Evolutionary conservation across 495 filamentous ascomycete species (phyloP).

Genomic region (Monascus purpureus): DNA sequence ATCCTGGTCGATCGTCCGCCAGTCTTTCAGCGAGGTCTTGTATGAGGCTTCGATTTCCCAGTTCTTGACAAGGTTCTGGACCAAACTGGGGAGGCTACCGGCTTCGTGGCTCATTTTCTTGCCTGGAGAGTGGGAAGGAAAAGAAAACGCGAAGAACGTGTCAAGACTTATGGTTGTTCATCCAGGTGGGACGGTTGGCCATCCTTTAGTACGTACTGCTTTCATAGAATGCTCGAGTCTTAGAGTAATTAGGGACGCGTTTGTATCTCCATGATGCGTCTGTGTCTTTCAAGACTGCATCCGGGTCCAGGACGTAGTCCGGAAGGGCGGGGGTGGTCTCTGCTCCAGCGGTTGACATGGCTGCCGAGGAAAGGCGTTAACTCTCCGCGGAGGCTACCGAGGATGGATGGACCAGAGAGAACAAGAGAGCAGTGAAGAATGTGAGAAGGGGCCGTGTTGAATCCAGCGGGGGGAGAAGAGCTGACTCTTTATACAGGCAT

Average conservation of each 20-base stretch:
- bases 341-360: no score
- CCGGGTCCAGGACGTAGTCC: slow-evolving; percentile 45
- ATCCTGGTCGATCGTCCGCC: slow-evolving; percentile 43
- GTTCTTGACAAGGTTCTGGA: slow-evolving; percentile 59
- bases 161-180: no score
- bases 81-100: slow-evolving; percentile 40
- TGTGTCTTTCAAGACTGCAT: slow-evolving; percentile 43
- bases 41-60: slow-evolving; percentile 59
- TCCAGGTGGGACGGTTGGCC: no score
- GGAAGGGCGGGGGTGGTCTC: no score
- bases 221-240: slow-evolving; percentile 37
- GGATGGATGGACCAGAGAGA: no score
- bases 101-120: slow-evolving; percentile 39
- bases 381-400: no score
- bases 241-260: slow-evolving; percentile 43
- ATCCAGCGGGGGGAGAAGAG: no score
- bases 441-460: no score
- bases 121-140: slow-evolving; percentile 20
- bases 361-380: no score
- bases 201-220: slow-evolving; percentile 32
- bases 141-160: background rate
- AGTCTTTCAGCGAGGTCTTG: slow-evolving; percentile 45
- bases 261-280: slow-evolving; percentile 44
- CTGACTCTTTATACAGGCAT: no score
- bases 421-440: no score